Evolutionary conservation across 129 eudicot genomes (phyloP).

Genomic region (Escallonia rubra): DNA sequence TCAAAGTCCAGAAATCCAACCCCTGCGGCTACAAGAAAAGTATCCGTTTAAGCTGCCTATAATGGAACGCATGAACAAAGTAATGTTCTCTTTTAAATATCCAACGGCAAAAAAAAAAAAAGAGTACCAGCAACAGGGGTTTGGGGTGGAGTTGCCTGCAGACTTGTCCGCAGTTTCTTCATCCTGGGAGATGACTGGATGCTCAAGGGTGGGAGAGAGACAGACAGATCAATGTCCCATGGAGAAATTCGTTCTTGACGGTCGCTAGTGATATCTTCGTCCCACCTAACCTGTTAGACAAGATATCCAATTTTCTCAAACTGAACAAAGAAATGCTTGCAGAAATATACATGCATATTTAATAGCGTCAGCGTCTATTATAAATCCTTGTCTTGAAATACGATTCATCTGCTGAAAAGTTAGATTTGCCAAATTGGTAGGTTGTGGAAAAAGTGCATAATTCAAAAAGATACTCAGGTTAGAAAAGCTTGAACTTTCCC

Average conservation of each 20-base stretch:
- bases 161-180: conserved; percentile 62
- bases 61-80: background rate
- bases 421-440: too few species aligned
- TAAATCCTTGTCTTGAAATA: too few species aligned
- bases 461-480: too few species aligned
- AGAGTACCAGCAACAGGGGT: conserved; percentile 39
- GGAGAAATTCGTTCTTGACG: conserved; percentile 85
- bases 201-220: conserved; percentile 55
- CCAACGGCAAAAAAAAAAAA: conserved; percentile 8
- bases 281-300: conserved; percentile 83
- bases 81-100: background rate
- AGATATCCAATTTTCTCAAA: background rate
- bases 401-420: too few species aligned
- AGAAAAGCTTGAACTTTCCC: too few species aligned
- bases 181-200: conserved; percentile 68
- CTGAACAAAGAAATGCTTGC: too few species aligned
- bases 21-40: conserved; percentile 39
- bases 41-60: background rate
- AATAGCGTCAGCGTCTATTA: too few species aligned
- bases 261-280: conserved; percentile 56
- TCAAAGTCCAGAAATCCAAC: conserved; percentile 77
- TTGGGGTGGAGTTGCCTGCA: conserved; percentile 47
- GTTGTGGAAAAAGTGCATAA: too few species aligned
- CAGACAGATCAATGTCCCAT: conserved; percentile 90
- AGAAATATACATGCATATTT: too few species aligned